Percentiles rank a stretch among this genome's conserved stretches.
Evolutionary conservation across 768 basidiomycete genomes (phyloP).

Genomic region (Trametopsis cervina): DNA sequence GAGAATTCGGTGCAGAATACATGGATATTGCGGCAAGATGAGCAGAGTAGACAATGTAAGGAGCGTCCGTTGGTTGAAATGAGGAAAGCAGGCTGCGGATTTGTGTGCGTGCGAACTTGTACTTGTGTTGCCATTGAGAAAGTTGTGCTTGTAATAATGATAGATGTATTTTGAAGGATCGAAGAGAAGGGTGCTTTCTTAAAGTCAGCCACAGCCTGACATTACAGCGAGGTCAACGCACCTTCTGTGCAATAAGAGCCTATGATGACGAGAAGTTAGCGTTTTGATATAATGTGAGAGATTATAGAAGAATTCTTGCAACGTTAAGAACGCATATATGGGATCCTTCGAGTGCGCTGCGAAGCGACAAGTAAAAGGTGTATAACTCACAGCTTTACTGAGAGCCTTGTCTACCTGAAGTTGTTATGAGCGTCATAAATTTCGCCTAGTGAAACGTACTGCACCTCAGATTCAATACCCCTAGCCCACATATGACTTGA

Average conservation of each 20-base stretch:
- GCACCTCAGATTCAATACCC: conserved; percentile 51
- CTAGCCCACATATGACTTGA: conserved; percentile 37
- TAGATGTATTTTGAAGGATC: conserved; percentile 51
- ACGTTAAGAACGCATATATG: neutral
- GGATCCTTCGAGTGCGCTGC: neutral
- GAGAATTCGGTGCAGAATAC: conserved; percentile 29
- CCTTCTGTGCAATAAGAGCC: conserved; percentile 49
- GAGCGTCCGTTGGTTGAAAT: conserved; percentile 40
- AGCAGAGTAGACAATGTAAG: conserved; percentile 44
- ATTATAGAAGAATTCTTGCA: neutral
- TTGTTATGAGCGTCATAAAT: neutral
- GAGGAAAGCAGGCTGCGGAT: conserved; percentile 48
- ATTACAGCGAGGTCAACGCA: conserved; percentile 24
- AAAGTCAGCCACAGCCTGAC: conserved; percentile 1
- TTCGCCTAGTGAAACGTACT: conserved; percentile 7
- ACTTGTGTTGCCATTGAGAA: conserved; percentile 41
- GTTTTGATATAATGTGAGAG: no score
- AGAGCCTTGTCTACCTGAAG: conserved; percentile 54
- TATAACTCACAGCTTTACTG: conserved; percentile 62
- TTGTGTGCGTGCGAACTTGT: conserved; percentile 53
- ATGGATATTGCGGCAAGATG: conserved; percentile 50
- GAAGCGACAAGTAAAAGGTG: neutral
- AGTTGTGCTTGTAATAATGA: conserved; percentile 58
- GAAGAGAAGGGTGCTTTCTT: conserved; percentile 56
- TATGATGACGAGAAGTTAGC: conserved; percentile 2